A percentile compares a stretch with the other conserved stretches of the same genome.
These are phyloP conservation scores for Mycena epipterygia DNA, from an alignment of 768 basidiomycete species.

Conservation along the genomic window DNA sequence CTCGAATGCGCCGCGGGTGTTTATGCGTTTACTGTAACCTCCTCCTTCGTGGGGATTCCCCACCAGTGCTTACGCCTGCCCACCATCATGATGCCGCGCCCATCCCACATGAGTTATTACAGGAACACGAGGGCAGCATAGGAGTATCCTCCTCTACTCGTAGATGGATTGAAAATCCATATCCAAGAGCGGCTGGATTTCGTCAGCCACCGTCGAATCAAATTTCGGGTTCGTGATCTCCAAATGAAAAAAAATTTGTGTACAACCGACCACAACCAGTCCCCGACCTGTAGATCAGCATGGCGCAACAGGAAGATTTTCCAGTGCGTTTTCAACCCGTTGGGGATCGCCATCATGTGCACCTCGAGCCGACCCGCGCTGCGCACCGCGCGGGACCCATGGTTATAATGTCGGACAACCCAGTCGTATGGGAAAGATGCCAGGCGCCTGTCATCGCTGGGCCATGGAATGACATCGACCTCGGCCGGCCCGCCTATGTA, in stretches of 20 bases:
- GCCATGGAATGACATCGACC: not conserved
- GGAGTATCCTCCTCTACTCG: too few species aligned
- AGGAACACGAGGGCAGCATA: too few species aligned
- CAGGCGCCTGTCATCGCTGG: too few species aligned
- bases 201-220: not conserved
- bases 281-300: not conserved
- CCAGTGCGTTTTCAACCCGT: not conserved
- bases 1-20: too few species aligned
- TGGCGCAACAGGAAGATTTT: conserved; percentile 3
- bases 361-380: not conserved
- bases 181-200: not conserved
- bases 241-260: not conserved
- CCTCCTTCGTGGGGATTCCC: too few species aligned
- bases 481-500: not conserved
- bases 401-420: not conserved
- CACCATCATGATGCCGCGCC: too few species aligned
- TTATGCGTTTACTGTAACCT: too few species aligned
- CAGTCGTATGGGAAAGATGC: not conserved
- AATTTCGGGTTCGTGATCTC: not conserved
- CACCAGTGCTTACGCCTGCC: too few species aligned
- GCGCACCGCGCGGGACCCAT: not conserved
- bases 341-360: conserved; percentile 1
- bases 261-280: not conserved
- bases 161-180: too few species aligned
- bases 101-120: too few species aligned